A percentile compares a stretch with the other conserved stretches of the same genome.
phyloP scores from a whole-genome alignment of 164 flowering plant species.

The Tinospora cordifolia region DNA sequence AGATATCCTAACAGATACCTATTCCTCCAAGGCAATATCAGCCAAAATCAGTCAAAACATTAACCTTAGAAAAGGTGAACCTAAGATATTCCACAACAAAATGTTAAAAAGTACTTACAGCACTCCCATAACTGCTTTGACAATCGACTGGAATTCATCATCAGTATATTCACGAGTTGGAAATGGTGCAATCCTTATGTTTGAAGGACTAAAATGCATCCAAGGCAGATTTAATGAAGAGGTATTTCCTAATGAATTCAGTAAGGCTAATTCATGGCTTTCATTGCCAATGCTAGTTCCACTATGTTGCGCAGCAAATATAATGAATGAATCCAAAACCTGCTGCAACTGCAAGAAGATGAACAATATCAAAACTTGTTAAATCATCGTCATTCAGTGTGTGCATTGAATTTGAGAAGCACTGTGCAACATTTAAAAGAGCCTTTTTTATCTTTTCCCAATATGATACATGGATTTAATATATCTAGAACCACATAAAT shows the following conservation, averaged over 20 bases:
- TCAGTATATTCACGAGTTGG: slow-evolving; percentile 96
- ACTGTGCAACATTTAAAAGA: too few species aligned
- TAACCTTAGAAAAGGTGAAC: neutral
- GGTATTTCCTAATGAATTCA: slow-evolving; percentile 12
- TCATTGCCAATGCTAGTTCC: slow-evolving; percentile 15
- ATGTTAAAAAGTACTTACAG: slow-evolving; percentile 46
- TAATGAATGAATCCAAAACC: slow-evolving; percentile 82
- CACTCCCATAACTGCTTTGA: slow-evolving; percentile 90
- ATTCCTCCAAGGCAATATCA: slow-evolving; percentile 22
- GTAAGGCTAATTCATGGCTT: slow-evolving; percentile 17
- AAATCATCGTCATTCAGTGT: too few species aligned
- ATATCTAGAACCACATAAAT: too few species aligned
- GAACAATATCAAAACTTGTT: neutral
- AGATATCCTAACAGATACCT: slow-evolving; percentile 95
- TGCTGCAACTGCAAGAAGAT: slow-evolving; percentile 76
- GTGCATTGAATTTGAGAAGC: too few species aligned
- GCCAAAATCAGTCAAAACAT: slow-evolving; percentile 7
- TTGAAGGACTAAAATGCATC: slow-evolving; percentile 60
- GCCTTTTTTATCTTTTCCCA: too few species aligned
- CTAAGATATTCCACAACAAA: neutral
- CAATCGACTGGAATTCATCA: slow-evolving; percentile 89
- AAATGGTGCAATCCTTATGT: slow-evolving; percentile 84
- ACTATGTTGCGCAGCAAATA: slow-evolving; percentile 65
- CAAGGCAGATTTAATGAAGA: slow-evolving; percentile 32
- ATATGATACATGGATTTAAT: too few species aligned